Evolutionary conservation across 2,329 filamentous ascomycete genomes (phyloP).

Genomic region (Pestalotiopsis sp.): DNA sequence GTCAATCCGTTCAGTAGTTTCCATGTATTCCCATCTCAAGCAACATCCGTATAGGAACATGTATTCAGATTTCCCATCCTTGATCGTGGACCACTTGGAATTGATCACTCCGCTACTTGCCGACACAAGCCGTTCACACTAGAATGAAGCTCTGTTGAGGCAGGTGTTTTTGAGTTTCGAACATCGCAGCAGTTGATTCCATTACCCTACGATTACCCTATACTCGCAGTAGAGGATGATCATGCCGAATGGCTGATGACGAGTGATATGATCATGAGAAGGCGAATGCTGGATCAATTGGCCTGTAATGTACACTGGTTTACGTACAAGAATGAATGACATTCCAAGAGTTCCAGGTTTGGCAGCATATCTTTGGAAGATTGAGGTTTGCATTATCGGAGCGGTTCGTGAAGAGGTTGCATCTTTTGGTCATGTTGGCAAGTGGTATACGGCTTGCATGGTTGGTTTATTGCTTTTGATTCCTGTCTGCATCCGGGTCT

Average conservation of each 20-base stretch:
- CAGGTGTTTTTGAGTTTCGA: slow-evolving; percentile 7
- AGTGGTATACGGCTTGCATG: background rate
- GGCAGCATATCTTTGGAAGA: background rate
- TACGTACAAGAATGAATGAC: slow-evolving; percentile 1
- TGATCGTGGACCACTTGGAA: background rate
- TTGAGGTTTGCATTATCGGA: too few relatives aligned
- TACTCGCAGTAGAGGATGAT: slow-evolving; percentile 6
- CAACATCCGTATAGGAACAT: background rate
- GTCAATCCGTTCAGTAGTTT: too few relatives aligned
- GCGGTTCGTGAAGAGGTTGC: background rate
- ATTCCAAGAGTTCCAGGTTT: background rate
- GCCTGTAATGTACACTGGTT: background rate
- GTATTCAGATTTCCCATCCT: background rate
- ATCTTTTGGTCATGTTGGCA: background rate
- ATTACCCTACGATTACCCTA: slow-evolving; percentile 19
- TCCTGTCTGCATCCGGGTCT: background rate
- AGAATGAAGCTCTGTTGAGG: background rate
- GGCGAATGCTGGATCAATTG: background rate
- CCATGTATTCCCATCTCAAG: background rate
- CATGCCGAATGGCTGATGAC: background rate
- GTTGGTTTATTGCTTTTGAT: background rate
- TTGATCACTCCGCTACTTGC: slow-evolving; percentile 6
- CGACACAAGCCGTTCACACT: slow-evolving; percentile 6
- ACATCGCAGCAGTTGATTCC: background rate
- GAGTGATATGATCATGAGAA: background rate